Conservation (phyloP, 352 stramenopile genomes). For the Phytopythium aichiense region DNA sequence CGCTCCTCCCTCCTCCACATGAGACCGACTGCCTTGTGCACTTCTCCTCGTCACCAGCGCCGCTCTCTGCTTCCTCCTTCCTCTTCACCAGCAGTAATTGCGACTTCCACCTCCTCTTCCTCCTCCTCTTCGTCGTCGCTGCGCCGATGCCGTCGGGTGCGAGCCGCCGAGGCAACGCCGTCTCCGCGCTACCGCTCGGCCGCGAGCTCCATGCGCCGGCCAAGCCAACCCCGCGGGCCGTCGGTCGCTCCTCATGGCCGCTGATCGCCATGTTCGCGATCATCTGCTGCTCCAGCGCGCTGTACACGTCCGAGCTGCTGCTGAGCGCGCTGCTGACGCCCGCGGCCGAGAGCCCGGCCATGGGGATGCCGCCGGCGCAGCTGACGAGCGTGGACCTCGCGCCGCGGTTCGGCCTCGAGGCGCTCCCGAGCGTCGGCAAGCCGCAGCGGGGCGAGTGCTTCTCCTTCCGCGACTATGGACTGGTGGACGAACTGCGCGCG, state of each 20-base stretch:
- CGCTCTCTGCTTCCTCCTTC: too few species aligned
- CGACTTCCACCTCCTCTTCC: neutral
- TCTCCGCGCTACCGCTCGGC: neutral
- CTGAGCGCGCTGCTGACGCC: neutral
- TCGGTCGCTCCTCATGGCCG: neutral
- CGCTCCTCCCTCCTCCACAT: too few species aligned
- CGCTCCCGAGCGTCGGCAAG: neutral
- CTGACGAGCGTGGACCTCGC: neutral
- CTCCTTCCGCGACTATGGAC: slow-evolving; percentile 3
- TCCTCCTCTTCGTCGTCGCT: neutral
- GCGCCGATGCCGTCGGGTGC: neutral
- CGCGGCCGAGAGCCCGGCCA: neutral
- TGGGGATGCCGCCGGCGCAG: neutral
- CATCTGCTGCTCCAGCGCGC: neutral
- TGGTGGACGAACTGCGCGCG: slow-evolving; percentile 1
- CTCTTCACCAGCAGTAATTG: neutral
- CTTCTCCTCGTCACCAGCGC: too few species aligned
- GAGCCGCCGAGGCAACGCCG: neutral
- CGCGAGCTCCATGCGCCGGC: neutral
- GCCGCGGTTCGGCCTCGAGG: neutral
- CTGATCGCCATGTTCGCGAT: neutral
- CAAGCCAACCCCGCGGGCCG: neutral
- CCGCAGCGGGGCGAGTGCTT: slow-evolving; percentile 1
- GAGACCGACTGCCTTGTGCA: too few species aligned
- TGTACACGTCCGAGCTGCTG: neutral